Conservation (phyloP, 2,329 filamentous ascomycete genomes). For the Alternaria angustiovoidea region DNA sequence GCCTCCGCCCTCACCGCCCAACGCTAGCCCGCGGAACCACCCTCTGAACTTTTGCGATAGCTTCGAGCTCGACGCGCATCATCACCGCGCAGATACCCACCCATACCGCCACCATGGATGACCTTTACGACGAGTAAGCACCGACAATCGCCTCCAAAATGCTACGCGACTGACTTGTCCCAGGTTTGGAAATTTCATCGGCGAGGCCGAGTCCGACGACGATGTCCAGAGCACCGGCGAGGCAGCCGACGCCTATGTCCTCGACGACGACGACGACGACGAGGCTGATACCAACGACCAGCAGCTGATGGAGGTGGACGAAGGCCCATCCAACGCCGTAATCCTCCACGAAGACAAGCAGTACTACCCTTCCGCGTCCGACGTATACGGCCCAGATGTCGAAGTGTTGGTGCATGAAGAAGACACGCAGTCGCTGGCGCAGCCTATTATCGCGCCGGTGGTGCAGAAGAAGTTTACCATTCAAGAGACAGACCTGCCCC, state of each 20-base stretch:
- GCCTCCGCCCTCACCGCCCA: conserved; percentile 36
- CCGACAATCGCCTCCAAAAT: not conserved
- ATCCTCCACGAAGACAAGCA: conserved; percentile 99
- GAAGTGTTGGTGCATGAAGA: conserved; percentile 97
- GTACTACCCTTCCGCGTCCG: conserved; percentile 97
- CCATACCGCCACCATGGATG: conserved; percentile 73
- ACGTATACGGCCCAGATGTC: conserved; percentile 92
- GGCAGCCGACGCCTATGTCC: conserved; percentile 80
- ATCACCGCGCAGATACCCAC: conserved; percentile 21
- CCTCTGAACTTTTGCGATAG: conserved; percentile 39
- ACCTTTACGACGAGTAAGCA: conserved; percentile 90
- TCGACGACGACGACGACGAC: conserved; percentile 61
- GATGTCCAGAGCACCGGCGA: conserved; percentile 81
- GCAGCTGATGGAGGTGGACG: conserved; percentile 93
- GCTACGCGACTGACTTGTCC: conserved; percentile 26
- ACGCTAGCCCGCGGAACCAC: conserved; percentile 24
- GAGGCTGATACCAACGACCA: conserved; percentile 66
- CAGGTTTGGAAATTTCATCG: conserved; percentile 98
- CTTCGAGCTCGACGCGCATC: conserved; percentile 35
- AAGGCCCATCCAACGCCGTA: conserved; percentile 94
- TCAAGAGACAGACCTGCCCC: conserved; percentile 88
- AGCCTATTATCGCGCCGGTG: conserved; percentile 93
- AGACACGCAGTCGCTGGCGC: conserved; percentile 88
- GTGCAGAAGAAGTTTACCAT: conserved; percentile 96
- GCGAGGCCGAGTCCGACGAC: conserved; percentile 89